Base-by-base conservation (phyloP, 2,329 filamentous ascomycete genomes). In the Calonectria ilicicola region DNA sequence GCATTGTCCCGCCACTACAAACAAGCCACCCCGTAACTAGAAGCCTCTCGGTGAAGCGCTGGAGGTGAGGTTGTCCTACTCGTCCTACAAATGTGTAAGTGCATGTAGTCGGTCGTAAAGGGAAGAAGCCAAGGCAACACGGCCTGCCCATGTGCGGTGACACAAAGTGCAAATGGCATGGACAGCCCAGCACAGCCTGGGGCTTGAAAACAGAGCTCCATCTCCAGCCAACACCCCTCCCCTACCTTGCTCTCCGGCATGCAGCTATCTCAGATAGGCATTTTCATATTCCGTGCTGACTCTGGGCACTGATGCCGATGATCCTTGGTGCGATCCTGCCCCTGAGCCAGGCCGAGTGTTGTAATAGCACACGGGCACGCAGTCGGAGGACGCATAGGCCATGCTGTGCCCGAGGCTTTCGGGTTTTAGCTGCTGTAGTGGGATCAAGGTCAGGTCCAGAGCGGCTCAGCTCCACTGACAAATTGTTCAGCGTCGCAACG, bases 221-320 rank as follows among this genome's bases (percentile, higher is more conserved):
- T 72, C 53, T 69, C 66, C 67, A 74, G 69, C 69, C 10, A 15
- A 62, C 63, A 44, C 56, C 26, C 42, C 53, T 47, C 32, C 46
- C 26, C 65, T 49, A 29, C 65, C 65, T 38, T 19, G 46, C 32
- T 17, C 26, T 49, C 49, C 71, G 49, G 56, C 65, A 66, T 68
- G 62, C 64, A 65, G 49, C 64, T 67, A 67, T 64, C 65, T 69
- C 56, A 70, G 62, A 71, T 67, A 71, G 69, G 69, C 47, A 63
- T 53, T 60, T 46, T 17, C 47, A 58, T 58, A 58, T 58, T 58
- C 53, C 53, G 53, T 38, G 32, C 53, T 58, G 26, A 64, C 44
- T 64, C 49, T 70, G 63, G 44, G 32, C 51, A 60, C 49, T 60
- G 51, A 53, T 62, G 40, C 62, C 42, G 38, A 56, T 53, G 35